Evolutionary conservation across 208 protist genomes (phyloP).

Genomic region (Phytomonas francai): DNA sequence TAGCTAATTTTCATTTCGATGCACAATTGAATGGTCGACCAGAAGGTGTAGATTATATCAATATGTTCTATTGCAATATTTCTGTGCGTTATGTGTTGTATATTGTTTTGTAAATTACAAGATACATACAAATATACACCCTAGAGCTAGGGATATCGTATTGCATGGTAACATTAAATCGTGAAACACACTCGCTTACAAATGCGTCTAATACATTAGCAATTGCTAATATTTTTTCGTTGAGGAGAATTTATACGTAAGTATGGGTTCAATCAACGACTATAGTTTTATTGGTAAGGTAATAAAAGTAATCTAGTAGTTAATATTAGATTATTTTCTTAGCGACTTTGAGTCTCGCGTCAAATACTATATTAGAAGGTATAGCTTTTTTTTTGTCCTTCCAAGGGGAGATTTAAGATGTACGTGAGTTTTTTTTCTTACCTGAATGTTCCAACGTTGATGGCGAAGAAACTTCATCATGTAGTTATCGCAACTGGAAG

Average conservation of each 20-base stretch:
- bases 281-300: neutral
- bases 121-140: neutral
- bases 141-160: neutral
- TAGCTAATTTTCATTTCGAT: neutral
- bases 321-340: neutral
- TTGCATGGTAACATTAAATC: neutral
- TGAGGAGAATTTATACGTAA: neutral
- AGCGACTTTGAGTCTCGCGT: neutral
- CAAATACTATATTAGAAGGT: neutral
- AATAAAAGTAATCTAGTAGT: neutral
- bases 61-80: neutral
- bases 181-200: neutral
- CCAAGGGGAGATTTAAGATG: neutral
- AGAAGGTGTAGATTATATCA: neutral
- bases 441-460: neutral
- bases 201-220: neutral
- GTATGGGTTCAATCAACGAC: neutral
- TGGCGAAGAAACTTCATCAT: neutral
- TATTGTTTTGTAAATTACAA: neutral
- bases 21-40: neutral
- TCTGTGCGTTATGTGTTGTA: neutral
- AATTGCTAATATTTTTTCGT: neutral
- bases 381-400: neutral
- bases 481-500: neutral
- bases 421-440: neutral